A percentile compares a stretch with the other conserved stretches of the same genome.
Evolutionary conservation across 2,329 filamentous ascomycete genomes (phyloP).

Genomic region (Claviceps citrina): DNA sequence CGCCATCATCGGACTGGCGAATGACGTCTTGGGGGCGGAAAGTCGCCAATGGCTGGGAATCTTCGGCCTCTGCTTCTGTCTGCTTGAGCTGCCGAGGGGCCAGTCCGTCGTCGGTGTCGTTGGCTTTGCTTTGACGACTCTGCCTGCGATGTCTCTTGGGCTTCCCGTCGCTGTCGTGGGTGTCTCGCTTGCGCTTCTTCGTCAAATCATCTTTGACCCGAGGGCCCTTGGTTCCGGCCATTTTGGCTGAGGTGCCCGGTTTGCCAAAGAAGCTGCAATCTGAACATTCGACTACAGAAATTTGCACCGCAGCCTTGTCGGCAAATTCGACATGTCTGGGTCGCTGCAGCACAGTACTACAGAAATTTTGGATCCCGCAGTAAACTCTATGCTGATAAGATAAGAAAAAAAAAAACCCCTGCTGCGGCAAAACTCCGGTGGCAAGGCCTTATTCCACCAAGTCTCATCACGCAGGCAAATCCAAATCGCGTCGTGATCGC

Average conservation of each 20-base stretch:
- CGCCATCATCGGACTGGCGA: constrained; percentile 16
- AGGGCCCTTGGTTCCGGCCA: constrained; percentile 20
- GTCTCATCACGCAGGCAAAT: constrained; percentile 9
- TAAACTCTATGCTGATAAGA: constrained; percentile 29
- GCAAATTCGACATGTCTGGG: too few relatives aligned
- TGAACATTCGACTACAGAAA: background rate
- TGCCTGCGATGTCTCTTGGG: constrained; percentile 26
- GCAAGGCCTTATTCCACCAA: too few relatives aligned
- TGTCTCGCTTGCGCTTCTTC: constrained; percentile 34
- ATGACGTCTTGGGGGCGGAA: constrained; percentile 13
- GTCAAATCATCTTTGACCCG: constrained; percentile 21
- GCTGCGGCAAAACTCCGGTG: constrained; percentile 17
- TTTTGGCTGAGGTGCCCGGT: constrained; percentile 10
- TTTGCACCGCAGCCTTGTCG: constrained; percentile 5
- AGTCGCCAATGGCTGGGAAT: constrained; percentile 4
- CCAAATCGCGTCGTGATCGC: constrained; percentile 3
- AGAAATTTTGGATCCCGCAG: constrained; percentile 27
- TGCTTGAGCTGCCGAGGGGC: constrained; percentile 2
- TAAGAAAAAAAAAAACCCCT: constrained; percentile 17
- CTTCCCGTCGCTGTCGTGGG: constrained; percentile 24
- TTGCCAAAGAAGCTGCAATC: background rate
- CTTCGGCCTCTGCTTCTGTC: constrained; percentile 1
- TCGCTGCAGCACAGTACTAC: too few relatives aligned
- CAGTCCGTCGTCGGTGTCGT: constrained; percentile 9
- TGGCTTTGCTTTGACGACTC: constrained; percentile 15